A percentile compares a stretch with the other conserved stretches of the same genome.
phyloP scores from a whole-genome alignment of 805 yeast species.

The Pichia nakasei region DNA sequence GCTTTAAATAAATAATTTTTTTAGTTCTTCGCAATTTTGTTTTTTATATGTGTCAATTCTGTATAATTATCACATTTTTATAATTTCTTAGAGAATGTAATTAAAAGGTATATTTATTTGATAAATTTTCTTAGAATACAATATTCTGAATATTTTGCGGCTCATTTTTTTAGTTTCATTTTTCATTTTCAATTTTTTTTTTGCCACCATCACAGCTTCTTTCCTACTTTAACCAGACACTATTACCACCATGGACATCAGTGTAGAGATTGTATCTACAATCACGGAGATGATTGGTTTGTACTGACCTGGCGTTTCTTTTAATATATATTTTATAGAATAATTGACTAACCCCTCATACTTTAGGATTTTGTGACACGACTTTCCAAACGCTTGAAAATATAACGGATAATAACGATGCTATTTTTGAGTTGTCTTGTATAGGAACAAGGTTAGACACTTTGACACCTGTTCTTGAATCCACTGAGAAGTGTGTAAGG shows the following conservation, averaged over 20 bases:
- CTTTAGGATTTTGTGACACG: constrained; percentile 11
- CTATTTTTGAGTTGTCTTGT: constrained; percentile 13
- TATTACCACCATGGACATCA: background rate
- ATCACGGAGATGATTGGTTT: constrained; percentile 7
- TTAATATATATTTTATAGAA: background rate
- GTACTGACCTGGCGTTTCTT: background rate
- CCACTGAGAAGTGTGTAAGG: constrained; percentile 11
- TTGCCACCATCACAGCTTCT: background rate
- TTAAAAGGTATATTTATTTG: too few relatives aligned
- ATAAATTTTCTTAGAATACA: too few relatives aligned
- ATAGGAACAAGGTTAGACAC: constrained; percentile 12
- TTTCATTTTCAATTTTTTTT: background rate
- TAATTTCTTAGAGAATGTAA: too few relatives aligned
- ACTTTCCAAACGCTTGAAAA: constrained; percentile 1
- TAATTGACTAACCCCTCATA: background rate
- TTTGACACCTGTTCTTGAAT: constrained; percentile 10
- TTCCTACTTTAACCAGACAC: background rate
- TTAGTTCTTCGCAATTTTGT: too few relatives aligned
- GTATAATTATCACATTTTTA: too few relatives aligned
- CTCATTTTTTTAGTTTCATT: background rate
- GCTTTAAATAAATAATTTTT: constrained; percentile 24
- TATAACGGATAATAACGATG: constrained; percentile 9
- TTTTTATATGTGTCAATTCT: too few relatives aligned
- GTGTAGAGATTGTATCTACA: background rate
- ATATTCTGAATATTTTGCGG: background rate